Base-by-base conservation (phyloP, 306 rosid genomes). In the Elaeagnus macrophylla region DNA sequence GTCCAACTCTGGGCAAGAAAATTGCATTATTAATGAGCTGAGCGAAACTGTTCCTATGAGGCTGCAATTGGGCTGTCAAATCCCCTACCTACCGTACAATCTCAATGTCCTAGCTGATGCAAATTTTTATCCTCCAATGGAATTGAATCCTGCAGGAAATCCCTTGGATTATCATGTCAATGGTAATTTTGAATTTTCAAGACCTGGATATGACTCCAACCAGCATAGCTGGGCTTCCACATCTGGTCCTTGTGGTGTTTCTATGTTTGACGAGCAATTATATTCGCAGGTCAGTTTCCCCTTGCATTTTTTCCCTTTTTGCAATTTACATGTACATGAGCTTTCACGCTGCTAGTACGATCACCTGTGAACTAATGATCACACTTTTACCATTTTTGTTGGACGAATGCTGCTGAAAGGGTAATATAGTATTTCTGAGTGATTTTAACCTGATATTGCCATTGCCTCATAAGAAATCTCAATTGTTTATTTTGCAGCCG, bases 221-320 rank as follows among this genome's bases (percentile, higher is more conserved):
- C 86, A 84, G 38, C 83, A 73, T 61, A 73, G 67, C 46, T 91
- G 99, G 99, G 83, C 81, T 62, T 75, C 95, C 45, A 60, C 94
- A 12, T 76, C 95, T 36, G 87, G 93, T 41, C 82, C 83, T 64
- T 84, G 78, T 74, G 71, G 66, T 5, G 64, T 77, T 67, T 36
- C 79, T 20, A 67, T 80, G 65, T 67, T 73, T 60, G 86, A 73
- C 14, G 78, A 73, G 25, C 71, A 59, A 44, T 61, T 76, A 54
- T 76, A 62, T 62, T 57, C 73, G 36, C 77, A 73, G 76, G 86
- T 61, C 48, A 63, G 70, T 56, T 53, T 40, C 18, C 12, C n/a
- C 10, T 37, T 37, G 18, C 32, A 8, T 37, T 6, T 5, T 45
- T 36, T 25, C 12, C 5, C 12, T 8, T 10, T 6, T 12, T 11